Conservation (phyloP, 441 rosid species). For the Iberis amara region DNA sequence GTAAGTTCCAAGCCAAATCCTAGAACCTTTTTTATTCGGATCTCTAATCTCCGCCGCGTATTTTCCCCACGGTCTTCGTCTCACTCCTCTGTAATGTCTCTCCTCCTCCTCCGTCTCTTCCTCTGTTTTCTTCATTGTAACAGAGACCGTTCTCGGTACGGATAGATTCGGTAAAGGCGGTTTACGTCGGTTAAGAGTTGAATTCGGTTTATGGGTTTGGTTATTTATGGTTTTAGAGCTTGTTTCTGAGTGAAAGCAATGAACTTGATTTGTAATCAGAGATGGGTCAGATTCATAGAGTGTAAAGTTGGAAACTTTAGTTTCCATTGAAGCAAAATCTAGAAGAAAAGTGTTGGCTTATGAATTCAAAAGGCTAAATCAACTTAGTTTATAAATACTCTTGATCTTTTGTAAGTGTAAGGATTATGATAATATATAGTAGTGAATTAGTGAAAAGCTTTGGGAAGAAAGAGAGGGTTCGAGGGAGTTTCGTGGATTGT, state of each 20-base stretch:
- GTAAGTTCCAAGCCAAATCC: slow-evolving; percentile 63
- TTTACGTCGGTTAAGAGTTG: slow-evolving; percentile 53
- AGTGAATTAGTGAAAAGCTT: slow-evolving; percentile 2
- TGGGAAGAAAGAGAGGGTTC: slow-evolving; percentile 19
- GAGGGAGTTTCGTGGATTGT: slow-evolving; percentile 31
- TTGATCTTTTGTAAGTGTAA: slow-evolving; percentile 18
- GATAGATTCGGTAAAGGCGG: slow-evolving; percentile 49
- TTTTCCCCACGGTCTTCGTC: slow-evolving; percentile 62
- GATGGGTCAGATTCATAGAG: slow-evolving; percentile 19
- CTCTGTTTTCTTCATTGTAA: slow-evolving; percentile 2
- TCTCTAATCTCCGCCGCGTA: slow-evolving; percentile 63
- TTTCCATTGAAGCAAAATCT: slow-evolving; percentile 39
- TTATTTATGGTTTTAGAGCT: slow-evolving; percentile 22
- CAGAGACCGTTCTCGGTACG: slow-evolving; percentile 24
- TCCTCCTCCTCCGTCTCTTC: slow-evolving; percentile 22
- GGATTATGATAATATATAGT: slow-evolving; percentile 21
- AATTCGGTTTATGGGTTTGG: slow-evolving; percentile 23
- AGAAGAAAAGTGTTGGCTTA: slow-evolving; percentile 53
- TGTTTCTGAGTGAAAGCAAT: slow-evolving; percentile 14
- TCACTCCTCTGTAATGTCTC: slow-evolving; percentile 57
- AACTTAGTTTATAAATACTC: not conserved
- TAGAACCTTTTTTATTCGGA: slow-evolving; percentile 51
- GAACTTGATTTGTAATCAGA: slow-evolving; percentile 5
- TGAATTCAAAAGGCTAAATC: slow-evolving; percentile 44
- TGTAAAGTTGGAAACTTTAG: slow-evolving; percentile 22